phyloP scores from a whole-genome alignment of 371 early-diverging fungal genomes.

The Mucor irregularis region DNA sequence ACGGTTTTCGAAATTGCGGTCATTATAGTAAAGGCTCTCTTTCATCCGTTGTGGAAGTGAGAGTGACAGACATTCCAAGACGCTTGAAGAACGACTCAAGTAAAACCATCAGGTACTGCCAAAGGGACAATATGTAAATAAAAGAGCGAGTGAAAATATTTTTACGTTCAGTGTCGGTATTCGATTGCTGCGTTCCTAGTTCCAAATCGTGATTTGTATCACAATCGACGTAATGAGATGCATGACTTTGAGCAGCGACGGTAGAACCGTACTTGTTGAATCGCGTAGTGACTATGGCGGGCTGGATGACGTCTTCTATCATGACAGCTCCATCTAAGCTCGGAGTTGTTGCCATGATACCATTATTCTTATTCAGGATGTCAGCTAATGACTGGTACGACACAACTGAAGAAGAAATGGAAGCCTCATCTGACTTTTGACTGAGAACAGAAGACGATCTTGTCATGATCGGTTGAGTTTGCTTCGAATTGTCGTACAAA shows the following conservation, averaged over 20 bases:
- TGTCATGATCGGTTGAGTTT: constrained; percentile 16
- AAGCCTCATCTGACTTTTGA: constrained; percentile 14
- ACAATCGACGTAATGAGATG: too few relatives aligned
- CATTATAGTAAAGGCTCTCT: background rate
- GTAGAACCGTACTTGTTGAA: background rate
- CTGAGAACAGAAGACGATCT: constrained; percentile 21
- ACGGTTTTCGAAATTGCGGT: too few relatives aligned
- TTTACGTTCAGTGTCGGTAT: background rate
- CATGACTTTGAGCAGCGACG: background rate
- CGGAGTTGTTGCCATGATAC: too few relatives aligned
- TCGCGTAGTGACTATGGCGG: background rate
- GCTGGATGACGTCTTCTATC: too few relatives aligned
- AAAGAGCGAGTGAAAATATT: background rate
- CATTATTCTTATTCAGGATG: constrained; percentile 1
- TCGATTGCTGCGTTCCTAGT: constrained; percentile 2
- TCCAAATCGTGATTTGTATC: background rate
- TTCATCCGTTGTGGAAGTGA: background rate
- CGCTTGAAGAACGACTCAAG: background rate
- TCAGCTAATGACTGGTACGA: constrained; percentile 26
- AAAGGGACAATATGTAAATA: constrained; percentile 3
- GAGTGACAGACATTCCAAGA: background rate
- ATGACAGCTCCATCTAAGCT: too few relatives aligned
- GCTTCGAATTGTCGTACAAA: constrained; percentile 7
- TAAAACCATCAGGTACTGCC: background rate
- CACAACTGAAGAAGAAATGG: constrained; percentile 3